Evolutionary conservation across 257 asterid species (phyloP), one percentile per base, ranked within the genome.

Genomic region (Solanum ossicruentum): DNA sequence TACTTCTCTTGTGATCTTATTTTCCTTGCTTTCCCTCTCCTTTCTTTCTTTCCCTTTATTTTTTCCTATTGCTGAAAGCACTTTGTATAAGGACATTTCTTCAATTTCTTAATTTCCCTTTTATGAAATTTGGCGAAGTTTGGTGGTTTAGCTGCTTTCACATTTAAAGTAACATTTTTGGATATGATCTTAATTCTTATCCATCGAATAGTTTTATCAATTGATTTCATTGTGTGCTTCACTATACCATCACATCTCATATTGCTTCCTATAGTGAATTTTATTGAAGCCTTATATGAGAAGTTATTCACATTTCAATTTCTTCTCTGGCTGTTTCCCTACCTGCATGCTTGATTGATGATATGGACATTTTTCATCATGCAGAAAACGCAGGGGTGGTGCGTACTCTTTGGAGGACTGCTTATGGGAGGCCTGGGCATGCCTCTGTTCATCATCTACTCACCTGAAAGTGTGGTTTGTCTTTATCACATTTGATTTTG

Each of bases 361-460:
- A 86, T 83, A 55, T 72, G 73, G 70, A 81, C 57, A 80, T 83
- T 10, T 47, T 47, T 36, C 85, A 67, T 60, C 49, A 11, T 89
- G 91, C 87, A 86, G 86, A 87, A 84, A 77, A 85, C 73, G 84
- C 96, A 95, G 99, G 96, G 92, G 92, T 47, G 86, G 87, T 86
- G 69, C 87, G 85, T 93, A 92, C 81, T 89, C 98, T 85, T 94
- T 96, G 43, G 99, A 96, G 92, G 99, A 96, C 88, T 96, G 99
- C 93, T 94, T 89, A 79, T 96, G 99, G 98, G 98, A 96, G 92
- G 99, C 99, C 75, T 96, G 99, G 99, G 99, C 99, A 58, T 96
- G 99, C 88, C 88, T 96, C 26, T 92, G 97, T 88, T 96, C 99
- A 88, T 96, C 99, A 71, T 96, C 99, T 71, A 96, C 99, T 45